phyloP scores from a whole-genome alignment of 2,329 filamentous ascomycete species.

The Chrysosporium keratinophilum region DNA sequence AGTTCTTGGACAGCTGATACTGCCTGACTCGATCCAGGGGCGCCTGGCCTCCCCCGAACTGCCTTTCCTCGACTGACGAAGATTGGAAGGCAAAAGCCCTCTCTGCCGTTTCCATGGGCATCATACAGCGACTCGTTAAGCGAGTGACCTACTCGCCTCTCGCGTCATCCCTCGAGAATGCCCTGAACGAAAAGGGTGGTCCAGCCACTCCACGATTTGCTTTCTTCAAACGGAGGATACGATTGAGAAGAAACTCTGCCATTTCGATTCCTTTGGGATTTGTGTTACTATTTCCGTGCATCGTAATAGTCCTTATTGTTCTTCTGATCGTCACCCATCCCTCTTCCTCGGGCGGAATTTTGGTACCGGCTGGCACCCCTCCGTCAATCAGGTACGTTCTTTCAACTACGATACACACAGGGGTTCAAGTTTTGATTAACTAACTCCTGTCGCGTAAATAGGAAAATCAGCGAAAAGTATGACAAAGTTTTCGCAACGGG shows the following conservation, averaged over 20 bases:
- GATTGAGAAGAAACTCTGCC: slow-evolving; percentile 80
- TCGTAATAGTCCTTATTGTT: slow-evolving; percentile 83
- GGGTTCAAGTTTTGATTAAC: slow-evolving; percentile 3
- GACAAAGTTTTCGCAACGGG: slow-evolving; percentile 94
- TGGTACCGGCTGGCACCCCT: slow-evolving; percentile 79
- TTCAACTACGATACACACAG: background rate
- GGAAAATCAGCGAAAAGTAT: slow-evolving; percentile 92
- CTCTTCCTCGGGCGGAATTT: slow-evolving; percentile 65
- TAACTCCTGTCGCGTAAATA: slow-evolving; percentile 30
- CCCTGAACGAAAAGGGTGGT: slow-evolving; percentile 35
- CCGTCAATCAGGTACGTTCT: slow-evolving; percentile 70
- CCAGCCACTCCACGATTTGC: slow-evolving; percentile 47
- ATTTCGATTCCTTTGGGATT: slow-evolving; percentile 87
- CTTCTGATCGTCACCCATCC: slow-evolving; percentile 83
- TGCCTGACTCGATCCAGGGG: slow-evolving; percentile 6
- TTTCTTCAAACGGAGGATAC: slow-evolving; percentile 77
- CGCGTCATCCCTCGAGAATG: slow-evolving; percentile 38
- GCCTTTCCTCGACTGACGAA: background rate
- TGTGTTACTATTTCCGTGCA: slow-evolving; percentile 81
- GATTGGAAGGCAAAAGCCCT: background rate
- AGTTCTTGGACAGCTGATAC: background rate
- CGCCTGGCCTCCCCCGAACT: background rate
- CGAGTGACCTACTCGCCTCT: slow-evolving; percentile 38
- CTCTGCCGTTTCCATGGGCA: slow-evolving; percentile 38
- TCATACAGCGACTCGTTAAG: slow-evolving; percentile 46